A percentile compares a stretch with the other conserved stretches of the same genome.
These are phyloP conservation scores for Picea engelmannii DNA, from an alignment of 83 land plant species.

Conservation along the genomic window DNA sequence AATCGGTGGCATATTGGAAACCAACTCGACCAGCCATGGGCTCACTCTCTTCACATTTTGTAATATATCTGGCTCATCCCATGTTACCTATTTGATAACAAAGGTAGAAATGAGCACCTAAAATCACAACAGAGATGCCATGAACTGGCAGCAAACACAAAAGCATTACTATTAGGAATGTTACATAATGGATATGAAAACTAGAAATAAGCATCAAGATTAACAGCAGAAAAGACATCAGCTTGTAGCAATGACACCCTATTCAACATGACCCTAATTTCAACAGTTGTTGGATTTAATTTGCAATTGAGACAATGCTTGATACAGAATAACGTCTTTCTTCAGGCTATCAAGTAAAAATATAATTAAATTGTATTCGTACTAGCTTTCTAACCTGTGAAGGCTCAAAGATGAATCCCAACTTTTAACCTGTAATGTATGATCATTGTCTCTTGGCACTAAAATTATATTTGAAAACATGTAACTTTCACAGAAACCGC, in stretches of 20 bases:
- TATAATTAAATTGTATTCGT: not conserved
- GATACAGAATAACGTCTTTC: not conserved
- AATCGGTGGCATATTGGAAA: conserved; percentile 68
- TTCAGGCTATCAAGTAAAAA: not conserved
- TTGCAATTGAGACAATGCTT: no score
- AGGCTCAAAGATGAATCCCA: not conserved
- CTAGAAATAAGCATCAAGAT: not conserved
- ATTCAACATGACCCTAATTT: not conserved
- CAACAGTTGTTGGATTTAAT: not conserved
- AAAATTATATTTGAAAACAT: no score
- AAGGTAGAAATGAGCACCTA: not conserved
- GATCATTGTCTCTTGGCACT: no score
- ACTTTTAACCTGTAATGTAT: no score
- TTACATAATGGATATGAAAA: not conserved
- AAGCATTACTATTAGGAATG: not conserved
- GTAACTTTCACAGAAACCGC: no score
- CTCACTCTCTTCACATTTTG: conserved; percentile 84
- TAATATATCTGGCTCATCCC: conserved; percentile 93
- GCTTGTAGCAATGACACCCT: not conserved
- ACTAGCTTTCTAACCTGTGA: not conserved
- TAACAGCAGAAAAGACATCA: not conserved
- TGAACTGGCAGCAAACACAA: not conserved
- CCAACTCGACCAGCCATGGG: conserved; percentile 91
- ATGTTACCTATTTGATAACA: conserved; percentile 67
- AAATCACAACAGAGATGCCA: not conserved